Base-by-base conservation (phyloP, 768 basidiomycete species). In the Suillus sp. region DNA sequence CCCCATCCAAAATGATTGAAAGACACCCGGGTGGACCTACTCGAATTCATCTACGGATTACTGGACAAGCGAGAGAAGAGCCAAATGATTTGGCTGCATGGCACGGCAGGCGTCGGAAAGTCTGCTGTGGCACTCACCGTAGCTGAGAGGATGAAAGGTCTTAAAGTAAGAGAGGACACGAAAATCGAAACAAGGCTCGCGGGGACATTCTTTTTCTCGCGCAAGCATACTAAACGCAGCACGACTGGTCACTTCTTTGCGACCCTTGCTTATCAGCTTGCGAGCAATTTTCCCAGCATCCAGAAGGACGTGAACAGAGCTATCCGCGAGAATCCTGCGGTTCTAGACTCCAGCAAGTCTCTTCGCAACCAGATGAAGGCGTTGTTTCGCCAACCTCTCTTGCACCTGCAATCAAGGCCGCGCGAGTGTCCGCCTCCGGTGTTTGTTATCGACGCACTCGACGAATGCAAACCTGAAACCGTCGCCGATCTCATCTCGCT, bases 181-280 rank as follows among this genome's bases (percentile, higher is more conserved):
- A 16, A 35, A 22, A 22, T 35, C 6, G 35, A 55, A 55, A 35
- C 54, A 35, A 35, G 35, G 34, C 54, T 55, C 8, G 35, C 22
- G 22, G 54, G 54, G 14, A 22, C 35, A 11, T 55, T 55, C 35
- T 55, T 55, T 55, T 55, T 55, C 54, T 25, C 35, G 7, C 35
- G 35, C 35, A 55, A 35, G n/a, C 34, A 55, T 22, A 55, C 35
- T 4, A 7, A n/a, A 10, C 8, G 35, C 34, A 35, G 22, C 54
- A 37, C 35, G 14, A 37, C 35, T 3, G 54, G n/a, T 9, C n/a
- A 55, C 25, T 37, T 35, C 14, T 35, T 55, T 22, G 34, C 22
- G 13, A 25, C 54, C 13, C 54, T 55, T 25, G 54, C 54, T n/a
- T 54, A 54, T 13, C 32, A 54, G 53, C 53, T 54, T 20, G 50